Conservation (phyloP, 345 rosid species). For the Sisymbrium altissimum region DNA sequence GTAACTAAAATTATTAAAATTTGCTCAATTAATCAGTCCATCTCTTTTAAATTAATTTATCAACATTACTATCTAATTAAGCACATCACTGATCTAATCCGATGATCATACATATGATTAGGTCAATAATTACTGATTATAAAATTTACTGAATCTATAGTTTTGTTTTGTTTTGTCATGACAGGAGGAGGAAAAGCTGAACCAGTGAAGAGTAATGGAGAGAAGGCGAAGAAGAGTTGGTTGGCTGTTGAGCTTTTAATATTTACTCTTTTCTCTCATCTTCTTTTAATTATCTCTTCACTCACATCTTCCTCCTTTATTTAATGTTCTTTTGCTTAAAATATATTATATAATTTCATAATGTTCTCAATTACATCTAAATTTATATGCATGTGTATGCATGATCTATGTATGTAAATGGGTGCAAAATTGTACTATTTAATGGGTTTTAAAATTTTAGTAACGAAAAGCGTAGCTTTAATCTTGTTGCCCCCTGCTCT, state of each 20-base stretch:
- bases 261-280: constrained; percentile 19
- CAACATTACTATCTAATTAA: not conserved
- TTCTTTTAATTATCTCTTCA: constrained; percentile 10
- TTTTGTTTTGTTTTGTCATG: not conserved
- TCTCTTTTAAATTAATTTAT: not conserved
- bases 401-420: not conserved
- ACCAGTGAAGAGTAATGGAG: constrained; percentile 39
- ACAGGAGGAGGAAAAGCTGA: constrained; percentile 34
- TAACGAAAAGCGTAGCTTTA: not conserved
- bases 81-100: not conserved
- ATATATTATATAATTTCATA: not conserved
- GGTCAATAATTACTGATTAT: not conserved
- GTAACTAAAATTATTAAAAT: not conserved
- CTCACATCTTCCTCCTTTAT: constrained; percentile 8
- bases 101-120: not conserved
- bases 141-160: not conserved
- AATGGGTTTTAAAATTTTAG: not conserved
- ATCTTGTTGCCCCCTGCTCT: not conserved
- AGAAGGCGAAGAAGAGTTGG: constrained; percentile 29
- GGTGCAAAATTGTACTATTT: not conserved
- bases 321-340: constrained; percentile 19
- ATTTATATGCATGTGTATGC: not conserved
- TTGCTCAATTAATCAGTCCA: not conserved
- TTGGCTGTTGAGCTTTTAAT: constrained; percentile 39
- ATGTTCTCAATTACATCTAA: not conserved